Base-by-base conservation (phyloP, 805 yeast genomes). In the Diddensiella santjacobensis region DNA sequence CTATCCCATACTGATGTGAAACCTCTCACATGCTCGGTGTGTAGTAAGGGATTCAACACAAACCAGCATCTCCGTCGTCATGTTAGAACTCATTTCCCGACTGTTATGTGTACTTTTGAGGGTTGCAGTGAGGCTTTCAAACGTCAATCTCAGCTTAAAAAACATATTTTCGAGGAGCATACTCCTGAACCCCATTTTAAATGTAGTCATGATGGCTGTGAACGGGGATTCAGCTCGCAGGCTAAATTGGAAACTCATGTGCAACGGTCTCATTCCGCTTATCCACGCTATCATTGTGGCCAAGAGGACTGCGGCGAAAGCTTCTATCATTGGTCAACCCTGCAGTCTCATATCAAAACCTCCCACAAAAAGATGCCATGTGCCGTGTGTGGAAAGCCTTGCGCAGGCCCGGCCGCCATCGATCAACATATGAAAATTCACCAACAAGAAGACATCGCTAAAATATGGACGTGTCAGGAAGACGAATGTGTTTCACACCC, bases 31-130 rank as follows among this genome's bases (percentile, higher is more conserved):
- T 90, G 98, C 60, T 64, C 79, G 0, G 62, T 73, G 1, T 93
- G 99, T 62, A 82, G 83, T 1, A 89, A 88, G 64, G 96, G 96
- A 2, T 83, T 86, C 44, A 83, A 81, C 45, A 76, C 96, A 0
- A 64, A 64, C 44, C 98, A 93, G 67, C 97, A 90, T 60, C 70
- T 88, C 48, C 78, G 75, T 52, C 74, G 96, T 45, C 99, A 93
- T 64, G 88, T 83, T 66, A 74, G 78, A 33, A 84, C 95, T 1
- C 98, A 93, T 63, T 79, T 80, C 3, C 74, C 75, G 54, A 77
- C 87, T 1, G 83, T 81, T 58, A 51, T 54, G 20, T 88, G 96
- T 63, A 58, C 74, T 1, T 70, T 74, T 54, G 82, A 74, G 20
- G 78, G 72, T 2, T 93, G 99, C 60, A 54, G 57, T 0, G 87